These are phyloP conservation scores for Ilyonectria sp. DNA, from an alignment of 2,329 filamentous ascomycete genomes.

Conservation along the genomic window DNA sequence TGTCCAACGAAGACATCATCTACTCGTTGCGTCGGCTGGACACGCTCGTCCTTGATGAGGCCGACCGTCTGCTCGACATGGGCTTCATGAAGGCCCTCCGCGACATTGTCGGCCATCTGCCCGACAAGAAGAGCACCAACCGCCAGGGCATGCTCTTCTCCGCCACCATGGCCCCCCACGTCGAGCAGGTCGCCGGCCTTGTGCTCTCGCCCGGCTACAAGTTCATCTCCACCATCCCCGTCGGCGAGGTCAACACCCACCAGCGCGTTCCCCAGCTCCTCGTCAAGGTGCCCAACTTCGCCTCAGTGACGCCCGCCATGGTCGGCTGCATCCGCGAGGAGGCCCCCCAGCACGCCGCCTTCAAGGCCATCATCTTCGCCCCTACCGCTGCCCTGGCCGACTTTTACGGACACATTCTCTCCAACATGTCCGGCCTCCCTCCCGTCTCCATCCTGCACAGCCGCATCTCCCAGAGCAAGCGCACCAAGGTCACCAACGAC, in stretches of 20 bases:
- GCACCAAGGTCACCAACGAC: constrained; percentile 73
- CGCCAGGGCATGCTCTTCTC: constrained; percentile 87
- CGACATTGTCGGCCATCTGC: constrained; percentile 82
- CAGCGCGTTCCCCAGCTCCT: constrained; percentile 81
- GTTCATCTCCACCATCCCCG: constrained; percentile 84
- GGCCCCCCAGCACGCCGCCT: constrained; percentile 61
- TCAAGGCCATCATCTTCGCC: constrained; percentile 90
- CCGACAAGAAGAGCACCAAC: constrained; percentile 71
- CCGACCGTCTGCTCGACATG: constrained; percentile 85
- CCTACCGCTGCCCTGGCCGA: constrained; percentile 70
- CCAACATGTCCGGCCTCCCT: constrained; percentile 57
- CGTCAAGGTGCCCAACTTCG: constrained; percentile 77
- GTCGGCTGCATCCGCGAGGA: constrained; percentile 70
- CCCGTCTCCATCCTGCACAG: constrained; percentile 64
- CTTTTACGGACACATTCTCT: constrained; percentile 65
- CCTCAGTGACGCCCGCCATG: constrained; percentile 75
- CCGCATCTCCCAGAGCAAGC: constrained; percentile 65
- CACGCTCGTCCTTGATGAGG: constrained; percentile 87
- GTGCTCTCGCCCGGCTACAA: constrained; percentile 82
- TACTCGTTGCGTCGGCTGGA: constrained; percentile 79
- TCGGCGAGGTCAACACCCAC: constrained; percentile 84
- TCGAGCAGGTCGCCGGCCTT: constrained; percentile 79
- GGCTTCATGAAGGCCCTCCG: constrained; percentile 87
- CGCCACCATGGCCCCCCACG: constrained; percentile 85
- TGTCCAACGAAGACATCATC: constrained; percentile 79